Base-by-base conservation (phyloP, 352 stramenopile genomes). In the Pythium rishiriense region DNA sequence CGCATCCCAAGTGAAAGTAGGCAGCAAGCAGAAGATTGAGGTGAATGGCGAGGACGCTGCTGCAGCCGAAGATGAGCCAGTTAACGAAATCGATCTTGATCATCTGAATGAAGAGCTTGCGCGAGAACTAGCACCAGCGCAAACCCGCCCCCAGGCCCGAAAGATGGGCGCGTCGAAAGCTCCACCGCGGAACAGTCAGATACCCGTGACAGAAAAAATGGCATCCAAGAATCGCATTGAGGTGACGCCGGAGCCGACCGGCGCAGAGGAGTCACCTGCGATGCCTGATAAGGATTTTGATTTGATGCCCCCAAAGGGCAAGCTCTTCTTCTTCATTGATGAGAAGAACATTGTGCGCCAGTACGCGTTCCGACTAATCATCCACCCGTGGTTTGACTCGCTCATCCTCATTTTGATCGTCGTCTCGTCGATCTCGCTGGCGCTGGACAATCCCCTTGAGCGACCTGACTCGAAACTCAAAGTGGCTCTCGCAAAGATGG, bases 371-470 rank as follows among this genome's bases (percentile, higher is more conserved):
- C 67, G 67, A 7, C 25, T 96, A 1, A 80, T 93, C n/a, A 64
- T 57, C 1, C 83, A 96, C 63, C 68, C 62, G 19, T 69, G 73
- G 22, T 98, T 98, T 48, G 91, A 97, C 64, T 76, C 69, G n/a
- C 70, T 75, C 9, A 85, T 97, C 31, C 74, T 97, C 10, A 53
- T 65, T 2, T 64, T 97, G n/a, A 97, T 97, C 46, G 64, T 89
- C 7, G 28, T 95, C 3, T 94, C 81, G 29, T 96, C 85, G 0
- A 69, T 98, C 15, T 69, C 86, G 3, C 74, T 98, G 9, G 93
- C 93, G 0, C 51, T 97, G 1, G 93, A 98, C 31, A 93, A 93
- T 37, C 93, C 93, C 8, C 74, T 97, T 0, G 57, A 70, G 0
- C 69, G 97, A 28, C 83, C 86, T 0, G 47, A 79, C 17, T 85